phyloP scores from a whole-genome alignment of 768 basidiomycete genomes.

The Mycena leptocephala region DNA sequence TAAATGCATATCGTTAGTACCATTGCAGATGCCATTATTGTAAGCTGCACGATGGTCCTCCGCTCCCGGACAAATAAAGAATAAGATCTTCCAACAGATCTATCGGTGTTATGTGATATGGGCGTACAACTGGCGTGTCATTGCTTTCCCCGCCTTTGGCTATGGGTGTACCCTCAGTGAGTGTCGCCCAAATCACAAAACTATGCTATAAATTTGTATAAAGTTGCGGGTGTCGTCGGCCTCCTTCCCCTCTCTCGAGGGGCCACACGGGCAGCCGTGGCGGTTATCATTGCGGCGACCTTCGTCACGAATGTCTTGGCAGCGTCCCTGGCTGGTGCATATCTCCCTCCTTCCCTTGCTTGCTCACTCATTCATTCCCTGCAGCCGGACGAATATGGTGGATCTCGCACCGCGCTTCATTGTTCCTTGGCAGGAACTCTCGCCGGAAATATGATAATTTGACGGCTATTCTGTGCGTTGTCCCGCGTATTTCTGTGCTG shows the following conservation, averaged over 20 bases:
- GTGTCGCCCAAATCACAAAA: neutral
- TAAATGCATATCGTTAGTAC: neutral
- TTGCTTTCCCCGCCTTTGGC: neutral
- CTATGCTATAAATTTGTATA: too few relatives aligned
- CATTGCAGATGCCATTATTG: constrained; percentile 1
- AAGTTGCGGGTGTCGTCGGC: too few relatives aligned
- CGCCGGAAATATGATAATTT: too few relatives aligned
- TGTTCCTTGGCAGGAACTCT: too few relatives aligned
- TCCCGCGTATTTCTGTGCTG: too few relatives aligned
- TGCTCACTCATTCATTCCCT: neutral
- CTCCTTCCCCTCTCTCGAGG: too few relatives aligned
- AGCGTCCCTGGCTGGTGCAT: neutral
- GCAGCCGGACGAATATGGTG: constrained; percentile 29
- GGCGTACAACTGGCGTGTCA: neutral
- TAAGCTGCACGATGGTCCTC: neutral
- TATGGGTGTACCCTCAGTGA: neutral
- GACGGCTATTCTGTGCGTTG: too few relatives aligned
- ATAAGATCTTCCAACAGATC: neutral
- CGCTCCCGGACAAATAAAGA: neutral
- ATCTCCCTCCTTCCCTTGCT: neutral
- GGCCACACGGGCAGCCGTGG: too few relatives aligned
- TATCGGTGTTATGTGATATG: constrained; percentile 17
- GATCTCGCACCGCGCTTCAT: constrained; percentile 9
- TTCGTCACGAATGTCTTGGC: neutral
- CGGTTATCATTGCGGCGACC: neutral